Conservation (phyloP, 116 monocot species). For the Zostera marina region DNA sequence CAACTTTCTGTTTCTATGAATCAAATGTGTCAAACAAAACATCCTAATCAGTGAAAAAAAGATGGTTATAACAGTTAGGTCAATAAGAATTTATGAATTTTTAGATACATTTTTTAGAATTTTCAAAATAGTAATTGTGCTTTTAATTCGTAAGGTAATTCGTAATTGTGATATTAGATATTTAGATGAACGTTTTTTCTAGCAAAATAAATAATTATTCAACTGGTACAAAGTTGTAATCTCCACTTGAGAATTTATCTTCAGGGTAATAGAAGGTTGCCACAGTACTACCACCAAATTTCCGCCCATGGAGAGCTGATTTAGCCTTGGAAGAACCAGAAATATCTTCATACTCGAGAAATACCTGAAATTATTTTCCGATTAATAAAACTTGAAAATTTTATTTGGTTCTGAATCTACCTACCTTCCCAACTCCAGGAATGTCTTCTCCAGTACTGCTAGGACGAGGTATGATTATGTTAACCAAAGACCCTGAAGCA, state of each 20-base stretch:
- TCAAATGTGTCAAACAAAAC: no score
- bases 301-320: constrained; percentile 39
- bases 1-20: no score
- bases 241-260: constrained; percentile 29
- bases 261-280: constrained; percentile 35
- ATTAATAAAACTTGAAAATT: no score
- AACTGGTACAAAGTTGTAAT: constrained; percentile 16
- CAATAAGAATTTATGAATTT: no score
- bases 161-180: no score
- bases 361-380: constrained; percentile 19
- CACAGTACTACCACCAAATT: constrained; percentile 33
- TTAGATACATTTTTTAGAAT: no score
- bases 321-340: constrained; percentile 26
- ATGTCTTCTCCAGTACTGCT: constrained; percentile 18
- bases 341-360: constrained; percentile 36
- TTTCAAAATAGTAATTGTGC: no score
- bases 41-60: no score
- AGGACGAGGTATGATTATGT: constrained; percentile 54
- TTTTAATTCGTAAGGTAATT: no score
- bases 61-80: no score
- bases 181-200: no score
- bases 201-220: background rate
- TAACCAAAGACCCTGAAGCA: constrained; percentile 39
- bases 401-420: background rate
- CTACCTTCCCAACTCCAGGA: constrained; percentile 68